A percentile compares a stretch with the other conserved stretches of the same genome.
Conservation (phyloP, 2,329 filamentous ascomycete species). For the Calonectria hawksworthii region DNA sequence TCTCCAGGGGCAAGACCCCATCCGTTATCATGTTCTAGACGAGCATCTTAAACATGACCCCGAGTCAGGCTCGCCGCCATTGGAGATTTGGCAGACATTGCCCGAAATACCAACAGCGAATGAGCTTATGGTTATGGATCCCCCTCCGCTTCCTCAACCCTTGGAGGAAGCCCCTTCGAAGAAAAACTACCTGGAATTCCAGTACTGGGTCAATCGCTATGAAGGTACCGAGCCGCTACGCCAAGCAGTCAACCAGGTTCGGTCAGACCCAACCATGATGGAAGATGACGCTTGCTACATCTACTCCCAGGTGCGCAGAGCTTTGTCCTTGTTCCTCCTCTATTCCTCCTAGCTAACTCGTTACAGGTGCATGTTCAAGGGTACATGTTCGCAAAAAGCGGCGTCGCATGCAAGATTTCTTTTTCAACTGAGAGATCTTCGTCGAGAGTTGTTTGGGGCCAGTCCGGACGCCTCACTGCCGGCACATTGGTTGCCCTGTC, state of each 20-base stretch:
- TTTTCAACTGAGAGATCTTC: constrained; percentile 78
- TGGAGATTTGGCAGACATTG: constrained; percentile 27
- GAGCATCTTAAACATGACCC: not conserved
- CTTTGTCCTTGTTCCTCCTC: not conserved
- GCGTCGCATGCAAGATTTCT: constrained; percentile 75
- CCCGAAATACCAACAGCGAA: constrained; percentile 42
- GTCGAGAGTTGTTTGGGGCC: constrained; percentile 76
- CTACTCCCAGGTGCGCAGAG: constrained; percentile 74
- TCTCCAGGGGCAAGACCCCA: not conserved
- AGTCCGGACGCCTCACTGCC: constrained; percentile 65
- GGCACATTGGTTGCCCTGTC: constrained; percentile 69
- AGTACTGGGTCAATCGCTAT: constrained; percentile 83
- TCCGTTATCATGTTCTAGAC: constrained; percentile 19
- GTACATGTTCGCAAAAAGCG: constrained; percentile 72
- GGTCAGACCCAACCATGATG: constrained; percentile 63
- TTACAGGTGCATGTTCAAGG: constrained; percentile 75
- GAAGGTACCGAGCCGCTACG: constrained; percentile 80
- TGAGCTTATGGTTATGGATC: constrained; percentile 40
- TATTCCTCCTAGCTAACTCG: not conserved
- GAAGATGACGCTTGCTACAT: constrained; percentile 73
- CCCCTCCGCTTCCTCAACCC: constrained; percentile 31
- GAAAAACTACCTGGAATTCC: constrained; percentile 75
- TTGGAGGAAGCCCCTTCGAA: constrained; percentile 25
- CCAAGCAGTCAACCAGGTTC: constrained; percentile 72
- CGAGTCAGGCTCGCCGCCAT: not conserved